phyloP scores from a whole-genome alignment of 23 red algal species.

The Gracilariopsis chorda region DNA sequence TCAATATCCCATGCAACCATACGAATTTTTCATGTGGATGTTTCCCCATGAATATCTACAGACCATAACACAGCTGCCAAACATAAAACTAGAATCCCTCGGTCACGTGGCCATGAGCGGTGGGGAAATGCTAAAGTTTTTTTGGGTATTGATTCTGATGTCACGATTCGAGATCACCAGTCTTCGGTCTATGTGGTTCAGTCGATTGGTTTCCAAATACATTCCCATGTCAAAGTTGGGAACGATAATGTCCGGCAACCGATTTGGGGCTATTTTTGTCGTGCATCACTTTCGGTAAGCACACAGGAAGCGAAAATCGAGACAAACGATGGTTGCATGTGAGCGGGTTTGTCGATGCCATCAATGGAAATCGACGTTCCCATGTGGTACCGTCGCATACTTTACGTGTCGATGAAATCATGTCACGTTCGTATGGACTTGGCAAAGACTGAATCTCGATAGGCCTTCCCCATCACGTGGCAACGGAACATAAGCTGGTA shows the following conservation, averaged over 20 bases:
- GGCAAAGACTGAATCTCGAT: too few species aligned
- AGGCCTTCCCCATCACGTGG: too few species aligned
- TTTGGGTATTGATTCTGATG: background rate
- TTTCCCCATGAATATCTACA: background rate
- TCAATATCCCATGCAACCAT: too few species aligned
- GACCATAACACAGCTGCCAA: background rate
- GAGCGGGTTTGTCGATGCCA: too few species aligned
- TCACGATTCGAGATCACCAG: background rate
- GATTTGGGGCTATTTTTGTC: background rate
- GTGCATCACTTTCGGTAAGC: background rate
- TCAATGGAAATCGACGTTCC: too few species aligned
- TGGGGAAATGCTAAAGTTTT: background rate
- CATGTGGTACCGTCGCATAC: background rate
- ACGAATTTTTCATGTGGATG: background rate
- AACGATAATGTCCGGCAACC: too few species aligned
- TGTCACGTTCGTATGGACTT: background rate
- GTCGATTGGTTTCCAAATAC: too few species aligned
- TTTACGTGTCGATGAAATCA: background rate
- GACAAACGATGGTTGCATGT: background rate
- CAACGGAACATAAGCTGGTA: too few species aligned
- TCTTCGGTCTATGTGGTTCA: background rate
- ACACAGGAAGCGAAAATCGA: background rate
- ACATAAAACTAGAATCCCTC: background rate
- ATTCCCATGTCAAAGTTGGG: too few species aligned
- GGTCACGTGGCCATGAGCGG: background rate